phyloP scores from a whole-genome alignment of 1,139 yeast species.

The Pichia sp. region DNA sequence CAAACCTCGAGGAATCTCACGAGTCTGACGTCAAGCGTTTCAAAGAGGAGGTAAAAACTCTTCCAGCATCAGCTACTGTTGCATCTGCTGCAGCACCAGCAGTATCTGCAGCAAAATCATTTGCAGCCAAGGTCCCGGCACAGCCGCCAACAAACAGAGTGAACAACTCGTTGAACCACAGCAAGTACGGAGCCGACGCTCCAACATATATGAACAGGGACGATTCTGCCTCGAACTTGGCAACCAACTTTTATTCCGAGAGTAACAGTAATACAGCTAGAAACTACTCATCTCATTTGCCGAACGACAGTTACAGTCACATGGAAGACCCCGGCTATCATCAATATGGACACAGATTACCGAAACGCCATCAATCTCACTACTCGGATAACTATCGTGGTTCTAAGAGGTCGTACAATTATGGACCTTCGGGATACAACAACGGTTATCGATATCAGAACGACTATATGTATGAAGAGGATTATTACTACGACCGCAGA shows the following conservation, averaged over 20 bases:
- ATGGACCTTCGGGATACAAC: not conserved
- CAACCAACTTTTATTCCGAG: not conserved
- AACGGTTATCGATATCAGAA: not conserved
- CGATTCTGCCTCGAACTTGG: constrained; percentile 7
- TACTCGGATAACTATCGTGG: not conserved
- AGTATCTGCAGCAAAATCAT: not conserved
- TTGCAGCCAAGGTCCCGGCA: not conserved
- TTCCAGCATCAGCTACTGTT: not conserved
- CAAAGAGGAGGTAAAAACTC: constrained; percentile 37
- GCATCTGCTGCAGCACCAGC: no score
- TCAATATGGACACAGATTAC: not conserved
- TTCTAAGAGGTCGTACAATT: not conserved
- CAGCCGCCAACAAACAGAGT: constrained; percentile 1
- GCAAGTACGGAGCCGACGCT: constrained; percentile 22
- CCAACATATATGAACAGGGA: constrained; percentile 10
- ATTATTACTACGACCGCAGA: not conserved
- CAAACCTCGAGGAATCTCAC: constrained; percentile 78
- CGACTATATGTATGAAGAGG: constrained; percentile 1
- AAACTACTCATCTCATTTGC: not conserved
- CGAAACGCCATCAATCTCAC: constrained; percentile 1
- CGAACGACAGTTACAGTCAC: not conserved
- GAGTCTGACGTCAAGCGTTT: constrained; percentile 75
- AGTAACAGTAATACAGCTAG: not conserved
- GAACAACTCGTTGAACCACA: constrained; percentile 22
- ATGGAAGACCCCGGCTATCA: not conserved